phyloP scores from a whole-genome alignment of 2,329 filamentous ascomycete species.

The Ascochyta pisi region DNA sequence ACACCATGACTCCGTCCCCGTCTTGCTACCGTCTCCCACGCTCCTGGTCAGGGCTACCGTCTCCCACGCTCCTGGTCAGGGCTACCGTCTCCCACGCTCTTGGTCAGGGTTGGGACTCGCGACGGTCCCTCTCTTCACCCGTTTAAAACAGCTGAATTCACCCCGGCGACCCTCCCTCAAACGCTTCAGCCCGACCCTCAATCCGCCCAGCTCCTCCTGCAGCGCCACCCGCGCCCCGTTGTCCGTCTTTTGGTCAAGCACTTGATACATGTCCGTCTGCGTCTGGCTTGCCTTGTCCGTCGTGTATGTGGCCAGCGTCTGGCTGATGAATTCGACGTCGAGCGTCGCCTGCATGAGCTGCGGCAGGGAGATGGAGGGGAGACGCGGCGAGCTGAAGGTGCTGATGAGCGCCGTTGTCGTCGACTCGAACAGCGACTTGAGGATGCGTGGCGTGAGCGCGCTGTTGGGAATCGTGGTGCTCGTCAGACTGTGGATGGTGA shows the following conservation, averaged over 20 bases:
- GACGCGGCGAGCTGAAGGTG: conserved; percentile 67
- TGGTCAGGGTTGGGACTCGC: conserved; percentile 3
- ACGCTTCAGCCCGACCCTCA: conserved; percentile 84
- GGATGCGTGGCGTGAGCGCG: conserved; percentile 77
- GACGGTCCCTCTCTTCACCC: conserved; percentile 34
- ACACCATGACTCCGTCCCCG: too few species aligned
- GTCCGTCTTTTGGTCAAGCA: conserved; percentile 87
- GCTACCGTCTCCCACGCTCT: neutral
- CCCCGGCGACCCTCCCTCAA: conserved; percentile 47
- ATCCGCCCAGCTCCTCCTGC: conserved; percentile 86
- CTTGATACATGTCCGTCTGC: conserved; percentile 90
- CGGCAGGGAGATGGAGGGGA: conserved; percentile 72
- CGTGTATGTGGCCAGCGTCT: conserved; percentile 89
- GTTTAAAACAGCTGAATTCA: conserved; percentile 48
- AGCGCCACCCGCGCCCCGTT: conserved; percentile 80
- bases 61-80: too few species aligned
- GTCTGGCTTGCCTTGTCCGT: conserved; percentile 80
- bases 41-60: too few species aligned
- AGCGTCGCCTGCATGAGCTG: conserved; percentile 96
- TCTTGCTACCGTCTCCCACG: too few species aligned
- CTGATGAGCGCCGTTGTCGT: conserved; percentile 80
- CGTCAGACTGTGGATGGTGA: conserved; percentile 85
- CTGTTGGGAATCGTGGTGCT: conserved; percentile 59
- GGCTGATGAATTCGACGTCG: conserved; percentile 95
- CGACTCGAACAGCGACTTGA: conserved; percentile 86